Evolutionary conservation across 2,329 filamentous ascomycete genomes (phyloP).

Genomic region (Penicillium glabrum): DNA sequence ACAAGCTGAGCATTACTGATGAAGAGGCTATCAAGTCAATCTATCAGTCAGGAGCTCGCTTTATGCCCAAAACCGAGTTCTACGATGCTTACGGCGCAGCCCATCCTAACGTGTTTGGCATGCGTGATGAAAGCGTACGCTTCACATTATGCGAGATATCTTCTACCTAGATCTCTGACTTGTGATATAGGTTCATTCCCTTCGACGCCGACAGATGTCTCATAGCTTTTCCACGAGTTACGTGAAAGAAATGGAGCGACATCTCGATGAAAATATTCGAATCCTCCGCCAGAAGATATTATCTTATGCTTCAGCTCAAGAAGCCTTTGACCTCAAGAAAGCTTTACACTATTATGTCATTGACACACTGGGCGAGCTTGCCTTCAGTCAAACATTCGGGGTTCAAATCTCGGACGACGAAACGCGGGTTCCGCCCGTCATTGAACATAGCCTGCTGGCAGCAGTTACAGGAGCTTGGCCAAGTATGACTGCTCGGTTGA

Average conservation of each 20-base stretch:
- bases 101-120: conserved; percentile 37
- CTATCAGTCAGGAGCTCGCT: conserved; percentile 27
- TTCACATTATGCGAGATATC: not conserved
- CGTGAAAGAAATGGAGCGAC: conserved; percentile 38
- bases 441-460: conserved; percentile 35
- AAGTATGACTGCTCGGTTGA: conserved; percentile 24
- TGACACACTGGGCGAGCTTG: conserved; percentile 16
- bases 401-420: conserved; percentile 29
- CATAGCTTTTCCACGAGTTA: conserved; percentile 33
- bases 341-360: conserved; percentile 22
- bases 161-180: not conserved
- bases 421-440: conserved; percentile 30
- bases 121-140: conserved; percentile 27
- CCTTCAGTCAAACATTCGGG: conserved; percentile 34
- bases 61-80: conserved; percentile 36
- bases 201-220: conserved; percentile 25
- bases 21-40: conserved; percentile 29
- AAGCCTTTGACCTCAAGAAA: conserved; percentile 33
- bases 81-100: conserved; percentile 34
- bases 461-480: conserved; percentile 30
- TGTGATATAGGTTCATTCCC: conserved; percentile 1
- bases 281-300: conserved; percentile 26
- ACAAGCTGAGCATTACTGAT: conserved; percentile 31
- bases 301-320: not conserved
- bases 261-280: conserved; percentile 32